Conservation (phyloP, 192 early-diverging fungal genomes). For the Coemansia sp. region DNA sequence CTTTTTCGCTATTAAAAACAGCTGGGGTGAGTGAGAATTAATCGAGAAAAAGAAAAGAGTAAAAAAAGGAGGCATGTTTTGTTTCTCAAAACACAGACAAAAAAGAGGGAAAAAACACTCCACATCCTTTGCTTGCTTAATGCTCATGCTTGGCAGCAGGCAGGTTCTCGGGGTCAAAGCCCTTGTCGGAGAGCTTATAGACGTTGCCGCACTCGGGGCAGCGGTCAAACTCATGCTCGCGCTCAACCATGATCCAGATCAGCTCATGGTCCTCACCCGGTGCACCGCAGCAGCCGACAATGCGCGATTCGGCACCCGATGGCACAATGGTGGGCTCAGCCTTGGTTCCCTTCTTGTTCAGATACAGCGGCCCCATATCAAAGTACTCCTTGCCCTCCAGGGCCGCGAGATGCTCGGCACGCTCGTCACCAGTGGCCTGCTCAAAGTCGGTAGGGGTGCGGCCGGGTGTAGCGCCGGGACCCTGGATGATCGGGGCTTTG, state of each 20-base stretch:
- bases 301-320: constrained; percentile 74
- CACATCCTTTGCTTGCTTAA: neutral
- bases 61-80: too few relatives aligned
- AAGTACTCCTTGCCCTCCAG: constrained; percentile 86
- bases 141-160: constrained; percentile 12
- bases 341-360: constrained; percentile 74
- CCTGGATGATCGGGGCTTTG: constrained; percentile 39
- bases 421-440: constrained; percentile 86
- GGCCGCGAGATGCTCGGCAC: constrained; percentile 79
- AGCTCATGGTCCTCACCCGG: constrained; percentile 91
- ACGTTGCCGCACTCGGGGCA: constrained; percentile 93
- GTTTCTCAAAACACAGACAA: neutral
- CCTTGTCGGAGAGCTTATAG: constrained; percentile 60
- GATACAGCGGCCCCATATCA: constrained; percentile 75
- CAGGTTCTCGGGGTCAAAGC: constrained; percentile 40
- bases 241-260: constrained; percentile 87
- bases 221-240: constrained; percentile 73
- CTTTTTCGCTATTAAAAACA: too few relatives aligned
- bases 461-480: constrained; percentile 69
- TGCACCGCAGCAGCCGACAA: constrained; percentile 92
- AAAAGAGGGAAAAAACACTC: neutral
- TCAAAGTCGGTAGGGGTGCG: constrained; percentile 79
- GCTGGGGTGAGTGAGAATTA: too few relatives aligned
- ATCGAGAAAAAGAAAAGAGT: too few relatives aligned
- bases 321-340: constrained; percentile 82